phyloP scores from a whole-genome alignment of 345 rosid genomes.

The Cardiospermum halicacabum region DNA sequence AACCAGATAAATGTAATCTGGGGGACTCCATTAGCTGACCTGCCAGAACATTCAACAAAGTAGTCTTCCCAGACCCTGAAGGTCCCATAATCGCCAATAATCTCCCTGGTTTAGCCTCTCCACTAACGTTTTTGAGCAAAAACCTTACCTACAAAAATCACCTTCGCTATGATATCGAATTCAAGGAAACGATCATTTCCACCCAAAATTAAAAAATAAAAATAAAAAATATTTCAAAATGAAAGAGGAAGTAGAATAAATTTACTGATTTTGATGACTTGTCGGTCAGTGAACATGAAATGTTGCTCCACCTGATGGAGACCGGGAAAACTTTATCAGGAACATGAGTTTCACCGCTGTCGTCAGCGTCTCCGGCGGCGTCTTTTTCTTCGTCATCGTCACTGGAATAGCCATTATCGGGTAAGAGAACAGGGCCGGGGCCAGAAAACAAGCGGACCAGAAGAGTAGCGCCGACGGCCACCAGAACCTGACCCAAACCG shows the following conservation, averaged over 20 bases:
- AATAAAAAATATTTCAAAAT: neutral
- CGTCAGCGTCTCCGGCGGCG: slow-evolving; percentile 9
- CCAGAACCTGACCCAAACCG: slow-evolving; percentile 58
- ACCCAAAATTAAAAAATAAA: neutral
- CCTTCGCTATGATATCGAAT: neutral
- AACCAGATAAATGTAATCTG: slow-evolving; percentile 77
- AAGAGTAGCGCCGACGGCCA: slow-evolving; percentile 75
- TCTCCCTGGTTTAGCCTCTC: slow-evolving; percentile 94
- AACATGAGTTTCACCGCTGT: slow-evolving; percentile 27
- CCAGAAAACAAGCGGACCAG: slow-evolving; percentile 73
- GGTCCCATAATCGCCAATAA: slow-evolving; percentile 96
- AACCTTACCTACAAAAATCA: slow-evolving; percentile 58
- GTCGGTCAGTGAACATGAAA: slow-evolving; percentile 82
- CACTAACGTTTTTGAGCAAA: slow-evolving; percentile 73
- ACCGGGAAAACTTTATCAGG: slow-evolving; percentile 57
- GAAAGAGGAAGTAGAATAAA: neutral
- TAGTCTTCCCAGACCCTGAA: slow-evolving; percentile 98
- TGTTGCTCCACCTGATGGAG: slow-evolving; percentile 73
- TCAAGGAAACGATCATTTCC: neutral
- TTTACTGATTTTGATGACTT: slow-evolving; percentile 74
- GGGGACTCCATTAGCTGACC: slow-evolving; percentile 73
- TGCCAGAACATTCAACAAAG: slow-evolving; percentile 84
- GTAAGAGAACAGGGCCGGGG: slow-evolving; percentile 63
- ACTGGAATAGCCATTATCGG: slow-evolving; percentile 36
- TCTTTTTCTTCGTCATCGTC: slow-evolving; percentile 22